Conservation (phyloP, 179 eudicot genomes). For the Beta lomatogona region DNA sequence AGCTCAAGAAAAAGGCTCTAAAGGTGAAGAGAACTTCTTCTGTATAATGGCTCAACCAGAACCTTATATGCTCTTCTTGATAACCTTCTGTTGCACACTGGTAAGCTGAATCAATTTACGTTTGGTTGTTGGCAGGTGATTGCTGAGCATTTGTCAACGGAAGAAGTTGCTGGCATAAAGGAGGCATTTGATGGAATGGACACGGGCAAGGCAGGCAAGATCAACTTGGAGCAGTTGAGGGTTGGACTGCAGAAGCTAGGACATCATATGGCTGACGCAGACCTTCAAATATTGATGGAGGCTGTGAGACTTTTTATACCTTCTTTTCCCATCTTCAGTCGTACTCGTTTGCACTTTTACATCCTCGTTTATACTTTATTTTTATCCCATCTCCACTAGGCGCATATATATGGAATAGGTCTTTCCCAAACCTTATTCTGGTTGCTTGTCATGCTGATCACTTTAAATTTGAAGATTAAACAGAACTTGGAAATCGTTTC, state of each 20-base stretch:
- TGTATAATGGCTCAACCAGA: background rate
- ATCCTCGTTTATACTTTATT: background rate
- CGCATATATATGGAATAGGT: background rate
- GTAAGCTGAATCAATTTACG: background rate
- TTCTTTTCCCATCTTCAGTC: background rate
- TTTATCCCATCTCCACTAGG: background rate
- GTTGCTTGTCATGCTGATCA: background rate
- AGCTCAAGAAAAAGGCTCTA: slow-evolving; percentile 79
- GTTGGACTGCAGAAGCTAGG: slow-evolving; percentile 68
- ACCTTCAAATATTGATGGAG: slow-evolving; percentile 72
- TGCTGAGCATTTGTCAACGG: slow-evolving; percentile 77
- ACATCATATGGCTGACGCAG: slow-evolving; percentile 68
- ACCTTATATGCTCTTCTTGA: background rate
- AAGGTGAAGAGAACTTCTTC: slow-evolving; percentile 40
- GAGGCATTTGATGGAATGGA: slow-evolving; percentile 83
- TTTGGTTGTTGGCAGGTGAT: slow-evolving; percentile 50
- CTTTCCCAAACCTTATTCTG: background rate
- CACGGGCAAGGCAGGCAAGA: slow-evolving; percentile 56
- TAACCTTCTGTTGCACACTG: background rate
- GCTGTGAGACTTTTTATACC: slow-evolving; percentile 45
- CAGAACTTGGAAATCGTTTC: background rate
- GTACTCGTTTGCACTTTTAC: background rate
- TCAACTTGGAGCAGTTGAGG: slow-evolving; percentile 64
- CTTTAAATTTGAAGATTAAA: background rate
- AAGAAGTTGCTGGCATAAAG: slow-evolving; percentile 83